phyloP scores from a whole-genome alignment of 106 monocot species.

The Phalaenopsis aphrodite region DNA sequence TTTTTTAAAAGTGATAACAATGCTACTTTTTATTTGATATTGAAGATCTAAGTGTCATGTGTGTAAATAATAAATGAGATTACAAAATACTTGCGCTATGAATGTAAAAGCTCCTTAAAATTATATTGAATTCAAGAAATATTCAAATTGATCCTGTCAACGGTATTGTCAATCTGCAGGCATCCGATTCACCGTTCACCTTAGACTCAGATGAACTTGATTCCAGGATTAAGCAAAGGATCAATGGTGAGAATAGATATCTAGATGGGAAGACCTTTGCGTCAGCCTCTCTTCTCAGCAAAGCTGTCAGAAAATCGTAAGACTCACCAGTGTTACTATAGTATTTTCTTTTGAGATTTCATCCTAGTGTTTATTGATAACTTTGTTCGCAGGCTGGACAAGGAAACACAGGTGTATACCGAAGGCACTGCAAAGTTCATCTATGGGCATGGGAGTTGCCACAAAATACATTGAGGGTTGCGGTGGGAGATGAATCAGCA shows the following conservation, averaged over 20 bases:
- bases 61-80: too few species aligned
- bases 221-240: slow-evolving; percentile 30
- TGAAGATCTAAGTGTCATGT: too few species aligned
- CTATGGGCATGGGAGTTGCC: slow-evolving; percentile 36
- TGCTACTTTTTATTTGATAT: too few species aligned
- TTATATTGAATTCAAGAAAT: background rate
- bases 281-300: slow-evolving; percentile 31
- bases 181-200: slow-evolving; percentile 33
- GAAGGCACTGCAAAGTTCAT: slow-evolving; percentile 48
- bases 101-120: background rate
- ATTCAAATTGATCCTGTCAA: background rate
- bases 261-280: slow-evolving; percentile 37
- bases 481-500: background rate
- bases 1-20: too few species aligned
- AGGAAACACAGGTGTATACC: slow-evolving; percentile 51
- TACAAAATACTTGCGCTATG: too few species aligned
- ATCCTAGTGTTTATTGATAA: background rate
- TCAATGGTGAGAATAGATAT: slow-evolving; percentile 33
- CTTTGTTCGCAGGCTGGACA: slow-evolving; percentile 22
- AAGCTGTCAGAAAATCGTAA: slow-evolving; percentile 34
- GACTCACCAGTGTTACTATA: background rate
- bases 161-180: slow-evolving; percentile 14
- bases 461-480: slow-evolving; percentile 6
- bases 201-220: slow-evolving; percentile 25
- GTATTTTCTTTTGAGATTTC: background rate